Conservation (phyloP, 1,284 basidiomycete genomes). For the Vanrija humicola region DNA sequence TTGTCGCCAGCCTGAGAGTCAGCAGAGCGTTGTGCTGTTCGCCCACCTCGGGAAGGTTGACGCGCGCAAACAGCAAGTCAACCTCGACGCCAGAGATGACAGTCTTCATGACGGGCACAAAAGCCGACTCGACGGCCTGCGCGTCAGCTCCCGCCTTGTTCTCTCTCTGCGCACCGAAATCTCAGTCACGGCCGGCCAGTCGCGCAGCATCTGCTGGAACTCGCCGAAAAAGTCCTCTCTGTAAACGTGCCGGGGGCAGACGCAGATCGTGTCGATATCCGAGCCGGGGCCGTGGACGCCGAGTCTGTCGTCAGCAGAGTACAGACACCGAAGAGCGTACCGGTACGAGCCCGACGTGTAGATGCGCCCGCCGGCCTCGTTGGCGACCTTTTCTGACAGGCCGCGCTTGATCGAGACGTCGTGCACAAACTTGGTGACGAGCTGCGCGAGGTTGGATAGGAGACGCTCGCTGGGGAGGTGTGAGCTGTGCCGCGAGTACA, state of each 20-base stretch:
- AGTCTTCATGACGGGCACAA: conserved; percentile 88
- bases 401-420: conserved; percentile 72
- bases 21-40: neutral
- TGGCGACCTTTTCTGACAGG: conserved; percentile 79
- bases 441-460: conserved; percentile 78
- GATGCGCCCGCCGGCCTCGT: conserved; percentile 90
- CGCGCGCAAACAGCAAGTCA: conserved; percentile 82
- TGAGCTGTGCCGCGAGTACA: neutral
- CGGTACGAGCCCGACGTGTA: conserved; percentile 98
- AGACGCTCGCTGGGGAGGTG: conserved; percentile 74
- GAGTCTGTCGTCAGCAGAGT: conserved; percentile 50
- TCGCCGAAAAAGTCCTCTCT: conserved; percentile 93
- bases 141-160: neutral
- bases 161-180: conserved; percentile 67
- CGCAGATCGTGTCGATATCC: conserved; percentile 98
- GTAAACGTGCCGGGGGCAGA: conserved; percentile 92
- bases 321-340: conserved; percentile 21
- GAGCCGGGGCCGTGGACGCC: conserved; percentile 94
- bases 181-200: conserved; percentile 80
- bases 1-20: conserved; percentile 75
- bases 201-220: conserved; percentile 85
- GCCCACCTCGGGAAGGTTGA: conserved; percentile 44
- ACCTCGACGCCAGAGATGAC: conserved; percentile 90
- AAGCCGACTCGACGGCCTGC: conserved; percentile 91
- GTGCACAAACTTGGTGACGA: conserved; percentile 92